Evolutionary conservation across 306 rosid species (phyloP).

Genomic region (Cercis canadensis): DNA sequence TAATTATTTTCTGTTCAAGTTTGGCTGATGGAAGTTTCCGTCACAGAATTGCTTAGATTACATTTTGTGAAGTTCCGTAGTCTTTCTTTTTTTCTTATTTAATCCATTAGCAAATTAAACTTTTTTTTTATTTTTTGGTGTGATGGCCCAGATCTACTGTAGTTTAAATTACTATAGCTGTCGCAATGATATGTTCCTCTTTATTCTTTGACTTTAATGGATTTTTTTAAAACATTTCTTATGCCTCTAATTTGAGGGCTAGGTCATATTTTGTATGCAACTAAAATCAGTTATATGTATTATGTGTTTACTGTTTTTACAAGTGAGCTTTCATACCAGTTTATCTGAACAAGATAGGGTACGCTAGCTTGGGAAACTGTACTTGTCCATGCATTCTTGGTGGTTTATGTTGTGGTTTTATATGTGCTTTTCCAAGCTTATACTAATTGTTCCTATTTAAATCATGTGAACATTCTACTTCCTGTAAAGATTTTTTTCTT

Average conservation of each 20-base stretch:
- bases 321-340: not conserved
- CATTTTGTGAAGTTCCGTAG: not conserved
- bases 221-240: not conserved
- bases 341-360: not conserved
- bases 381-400: not conserved
- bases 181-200: not conserved
- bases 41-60: not conserved
- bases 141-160: not conserved
- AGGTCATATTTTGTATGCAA: too few species aligned
- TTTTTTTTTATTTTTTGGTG: too few species aligned
- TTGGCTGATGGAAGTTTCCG: not conserved
- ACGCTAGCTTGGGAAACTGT: not conserved
- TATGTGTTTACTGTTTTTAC: not conserved
- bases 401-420: not conserved
- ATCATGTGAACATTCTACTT: too few species aligned
- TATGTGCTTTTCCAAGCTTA: too few species aligned
- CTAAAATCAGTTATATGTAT: too few species aligned
- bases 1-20: not conserved
- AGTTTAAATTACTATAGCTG: not conserved
- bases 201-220: not conserved
- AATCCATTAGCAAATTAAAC: not conserved
- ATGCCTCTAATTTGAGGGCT: not conserved
- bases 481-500: not conserved
- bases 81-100: not conserved
- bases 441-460: not conserved